Conservation (phyloP, 805 yeast species). For the Candida parachauliodes region DNA sequence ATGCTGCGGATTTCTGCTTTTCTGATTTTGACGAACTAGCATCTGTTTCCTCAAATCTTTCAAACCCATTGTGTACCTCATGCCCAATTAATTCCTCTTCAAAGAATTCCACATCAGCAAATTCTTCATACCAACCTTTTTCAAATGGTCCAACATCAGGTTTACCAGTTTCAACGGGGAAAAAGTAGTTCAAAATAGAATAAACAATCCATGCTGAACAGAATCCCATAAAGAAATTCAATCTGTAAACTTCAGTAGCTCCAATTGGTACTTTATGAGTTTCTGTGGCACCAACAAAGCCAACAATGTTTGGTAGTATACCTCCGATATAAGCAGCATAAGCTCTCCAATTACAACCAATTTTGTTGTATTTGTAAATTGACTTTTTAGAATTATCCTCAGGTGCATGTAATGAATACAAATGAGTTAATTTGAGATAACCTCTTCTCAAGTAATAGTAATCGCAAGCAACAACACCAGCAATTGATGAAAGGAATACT, state of each 20-base stretch:
- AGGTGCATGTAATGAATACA: slow-evolving; percentile 49
- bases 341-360: slow-evolving; percentile 83
- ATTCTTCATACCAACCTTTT: slow-evolving; percentile 60
- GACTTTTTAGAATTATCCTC: slow-evolving; percentile 25
- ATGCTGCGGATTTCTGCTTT: neutral
- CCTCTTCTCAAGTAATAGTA: slow-evolving; percentile 68
- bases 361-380: slow-evolving; percentile 55
- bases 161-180: slow-evolving; percentile 44
- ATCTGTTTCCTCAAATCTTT: slow-evolving; percentile 1
- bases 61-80: slow-evolving; percentile 19
- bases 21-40: neutral
- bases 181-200: slow-evolving; percentile 46
- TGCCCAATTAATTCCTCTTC: slow-evolving; percentile 39
- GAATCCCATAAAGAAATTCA: slow-evolving; percentile 79
- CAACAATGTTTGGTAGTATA: slow-evolving; percentile 78
- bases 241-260: slow-evolving; percentile 67
- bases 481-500: slow-evolving; percentile 41
- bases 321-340: slow-evolving; percentile 77
- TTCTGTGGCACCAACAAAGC: slow-evolving; percentile 81
- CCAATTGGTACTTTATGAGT: slow-evolving; percentile 69
- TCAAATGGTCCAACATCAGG: slow-evolving; percentile 39
- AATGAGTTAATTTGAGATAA: slow-evolving; percentile 55
- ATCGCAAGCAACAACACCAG: slow-evolving; percentile 41
- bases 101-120: slow-evolving; percentile 63
- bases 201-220: slow-evolving; percentile 54